Conservation (phyloP, 768 basidiomycete genomes). For the Pulveroboletus sp. region DNA sequence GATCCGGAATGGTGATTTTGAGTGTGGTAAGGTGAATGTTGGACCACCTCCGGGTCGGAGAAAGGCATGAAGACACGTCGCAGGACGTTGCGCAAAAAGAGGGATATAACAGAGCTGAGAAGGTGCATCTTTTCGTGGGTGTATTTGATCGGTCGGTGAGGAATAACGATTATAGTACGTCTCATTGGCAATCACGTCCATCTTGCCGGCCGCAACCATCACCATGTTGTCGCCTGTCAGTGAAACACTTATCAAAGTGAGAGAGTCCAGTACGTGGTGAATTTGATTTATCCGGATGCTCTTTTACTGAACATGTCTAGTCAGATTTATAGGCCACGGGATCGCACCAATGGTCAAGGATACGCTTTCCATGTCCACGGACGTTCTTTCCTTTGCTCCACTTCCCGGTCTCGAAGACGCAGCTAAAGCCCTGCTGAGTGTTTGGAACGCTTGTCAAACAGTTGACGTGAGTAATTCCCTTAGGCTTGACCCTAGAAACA, state of each 20-base stretch:
- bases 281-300: not conserved
- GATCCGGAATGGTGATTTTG: not conserved
- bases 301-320: conserved; percentile 12
- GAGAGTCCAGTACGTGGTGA: conserved; percentile 15
- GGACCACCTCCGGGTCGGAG: conserved; percentile 11
- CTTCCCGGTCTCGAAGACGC: conserved; percentile 52
- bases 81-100: conserved; percentile 10
- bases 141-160: not conserved
- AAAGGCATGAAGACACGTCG: conserved; percentile 17
- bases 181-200: conserved; percentile 27
- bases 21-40: conserved; percentile 1
- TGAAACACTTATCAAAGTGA: conserved; percentile 18
- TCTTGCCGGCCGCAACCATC: conserved; percentile 18
- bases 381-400: conserved; percentile 47
- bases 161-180: conserved; percentile 13
- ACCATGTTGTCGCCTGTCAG: conserved; percentile 23
- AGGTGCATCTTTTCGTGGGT: conserved; percentile 3
- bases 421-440: conserved; percentile 47
- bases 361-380: conserved; percentile 32
- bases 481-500: not conserved
- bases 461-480: conserved; percentile 53
- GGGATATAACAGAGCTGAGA: conserved; percentile 30
- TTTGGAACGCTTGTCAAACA: conserved; percentile 61
- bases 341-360: conserved; percentile 36
- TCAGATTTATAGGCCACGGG: conserved; percentile 33